phyloP scores from a whole-genome alignment of 2,329 filamentous ascomycete genomes.

The Calonectria fujianensis region DNA sequence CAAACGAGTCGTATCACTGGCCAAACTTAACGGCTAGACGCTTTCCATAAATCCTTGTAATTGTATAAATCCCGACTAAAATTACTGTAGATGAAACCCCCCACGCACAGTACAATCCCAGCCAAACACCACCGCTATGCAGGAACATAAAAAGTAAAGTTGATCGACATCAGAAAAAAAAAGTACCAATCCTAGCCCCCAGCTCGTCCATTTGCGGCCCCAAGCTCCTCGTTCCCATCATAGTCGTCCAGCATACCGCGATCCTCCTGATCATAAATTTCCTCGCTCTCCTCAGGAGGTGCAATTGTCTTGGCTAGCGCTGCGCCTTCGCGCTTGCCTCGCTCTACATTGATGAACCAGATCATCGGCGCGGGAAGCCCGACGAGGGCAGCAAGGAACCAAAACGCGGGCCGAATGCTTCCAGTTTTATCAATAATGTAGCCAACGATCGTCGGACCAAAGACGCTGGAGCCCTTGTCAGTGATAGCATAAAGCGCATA shows the following conservation, averaged over 20 bases:
- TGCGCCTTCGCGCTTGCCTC: conserved; percentile 81
- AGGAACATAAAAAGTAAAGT: conserved; percentile 28
- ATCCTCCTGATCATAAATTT: conserved; percentile 49
- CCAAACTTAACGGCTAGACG: not conserved
- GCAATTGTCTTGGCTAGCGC: conserved; percentile 77
- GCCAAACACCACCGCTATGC: conserved; percentile 54
- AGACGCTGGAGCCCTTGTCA: conserved; percentile 95
- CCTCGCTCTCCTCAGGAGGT: conserved; percentile 48
- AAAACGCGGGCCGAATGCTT: conserved; percentile 90
- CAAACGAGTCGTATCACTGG: not conserved
- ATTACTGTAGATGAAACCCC: conserved; percentile 27
- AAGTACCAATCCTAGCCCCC: conserved; percentile 26
- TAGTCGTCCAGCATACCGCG: conserved; percentile 56
- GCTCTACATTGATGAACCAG: conserved; percentile 88
- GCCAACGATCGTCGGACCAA: conserved; percentile 95
- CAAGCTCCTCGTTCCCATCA: conserved; percentile 50
- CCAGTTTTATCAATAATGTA: conserved; percentile 90
- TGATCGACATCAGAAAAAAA: conserved; percentile 39
- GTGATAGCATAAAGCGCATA: conserved; percentile 98
- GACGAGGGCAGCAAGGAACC: conserved; percentile 91
- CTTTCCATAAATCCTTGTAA: conserved; percentile 21
- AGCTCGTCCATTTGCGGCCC: conserved; percentile 37
- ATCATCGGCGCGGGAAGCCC: conserved; percentile 89
- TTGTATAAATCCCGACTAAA: conserved; percentile 29
- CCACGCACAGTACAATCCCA: conserved; percentile 37